Conservation (phyloP, 2,329 filamentous ascomycete genomes). For the Fusarium anguioides region DNA sequence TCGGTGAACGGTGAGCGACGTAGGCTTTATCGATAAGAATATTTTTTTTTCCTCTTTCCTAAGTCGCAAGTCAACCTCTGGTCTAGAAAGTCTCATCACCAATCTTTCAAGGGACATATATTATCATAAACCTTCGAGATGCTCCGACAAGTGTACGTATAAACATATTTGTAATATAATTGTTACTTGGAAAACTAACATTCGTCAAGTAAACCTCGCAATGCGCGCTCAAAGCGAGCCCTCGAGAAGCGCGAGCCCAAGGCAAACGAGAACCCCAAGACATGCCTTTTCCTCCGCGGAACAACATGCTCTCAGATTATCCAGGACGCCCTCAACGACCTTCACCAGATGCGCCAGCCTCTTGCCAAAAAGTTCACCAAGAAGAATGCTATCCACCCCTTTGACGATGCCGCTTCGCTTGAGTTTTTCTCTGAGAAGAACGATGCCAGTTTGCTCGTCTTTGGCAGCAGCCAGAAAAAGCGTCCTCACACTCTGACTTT, state of each 20-base stretch:
- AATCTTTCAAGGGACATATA: slow-evolving; percentile 21
- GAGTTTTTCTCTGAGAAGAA: slow-evolving; percentile 99
- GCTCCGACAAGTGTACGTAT: slow-evolving; percentile 62
- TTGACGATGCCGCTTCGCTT: slow-evolving; percentile 87
- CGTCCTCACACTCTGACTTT: slow-evolving; percentile 91
- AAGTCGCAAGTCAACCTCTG: slow-evolving; percentile 23
- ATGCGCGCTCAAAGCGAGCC: slow-evolving; percentile 92
- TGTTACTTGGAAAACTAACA: not conserved
- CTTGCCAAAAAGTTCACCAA: slow-evolving; percentile 92
- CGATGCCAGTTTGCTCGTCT: slow-evolving; percentile 86
- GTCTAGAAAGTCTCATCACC: slow-evolving; percentile 23
- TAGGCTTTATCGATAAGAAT: slow-evolving; percentile 51
- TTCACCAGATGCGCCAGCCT: slow-evolving; percentile 86
- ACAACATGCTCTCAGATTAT: slow-evolving; percentile 85
- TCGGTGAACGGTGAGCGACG: slow-evolving; percentile 24
- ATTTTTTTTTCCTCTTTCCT: slow-evolving; percentile 46
- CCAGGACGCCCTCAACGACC: slow-evolving; percentile 85
- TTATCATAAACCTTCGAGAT: slow-evolving; percentile 48
- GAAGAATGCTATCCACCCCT: slow-evolving; percentile 95
- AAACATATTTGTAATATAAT: not conserved
- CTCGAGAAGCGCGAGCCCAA: slow-evolving; percentile 95
- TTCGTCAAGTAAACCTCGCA: slow-evolving; percentile 65
- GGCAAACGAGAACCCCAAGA: slow-evolving; percentile 88
- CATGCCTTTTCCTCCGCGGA: slow-evolving; percentile 87
- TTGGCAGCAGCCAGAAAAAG: slow-evolving; percentile 91